A percentile compares a stretch with the other conserved stretches of the same genome.
Evolutionary conservation across 192 early-diverging fungal species (phyloP).

Genomic region (Coemansia sp.): DNA sequence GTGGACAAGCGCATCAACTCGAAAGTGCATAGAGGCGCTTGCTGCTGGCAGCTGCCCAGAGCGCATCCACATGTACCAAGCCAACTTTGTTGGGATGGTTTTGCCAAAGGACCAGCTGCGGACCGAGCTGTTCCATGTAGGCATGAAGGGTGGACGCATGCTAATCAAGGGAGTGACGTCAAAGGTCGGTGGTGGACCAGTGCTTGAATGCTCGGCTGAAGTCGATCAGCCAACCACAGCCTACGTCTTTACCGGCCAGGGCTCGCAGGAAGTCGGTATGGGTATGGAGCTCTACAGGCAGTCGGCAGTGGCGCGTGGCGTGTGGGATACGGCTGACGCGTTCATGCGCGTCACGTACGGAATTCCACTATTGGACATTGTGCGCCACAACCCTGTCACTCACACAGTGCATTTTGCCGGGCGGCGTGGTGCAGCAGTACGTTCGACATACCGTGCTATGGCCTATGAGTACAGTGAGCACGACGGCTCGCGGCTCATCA

Average conservation of each 20-base stretch:
- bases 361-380: constrained; percentile 36
- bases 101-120: constrained; percentile 84
- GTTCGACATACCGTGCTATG: constrained; percentile 71
- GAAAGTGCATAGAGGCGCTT: constrained; percentile 93
- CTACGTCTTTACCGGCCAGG: constrained; percentile 95
- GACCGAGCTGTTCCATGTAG: constrained; percentile 87
- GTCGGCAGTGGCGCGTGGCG: constrained; percentile 74
- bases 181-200: constrained; percentile 62
- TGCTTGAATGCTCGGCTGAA: constrained; percentile 87
- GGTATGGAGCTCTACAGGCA: constrained; percentile 88
- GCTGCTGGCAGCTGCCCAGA: constrained; percentile 90
- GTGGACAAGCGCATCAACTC: constrained; percentile 93
- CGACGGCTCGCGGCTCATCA: constrained; percentile 65
- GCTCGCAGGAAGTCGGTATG: constrained; percentile 95
- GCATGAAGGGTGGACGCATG: constrained; percentile 96
- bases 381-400: constrained; percentile 54
- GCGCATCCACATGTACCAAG: constrained; percentile 81
- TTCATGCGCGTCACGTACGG: constrained; percentile 85
- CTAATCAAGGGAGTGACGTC: constrained; percentile 83
- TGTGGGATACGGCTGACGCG: constrained; percentile 89
- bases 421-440: constrained; percentile 38
- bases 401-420: constrained; percentile 58
- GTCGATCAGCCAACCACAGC: constrained; percentile 88
- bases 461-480: constrained; percentile 85
- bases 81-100: constrained; percentile 91